Base-by-base conservation (phyloP, 192 early-diverging fungal species). In the Chytriomyces hyalinus region DNA sequence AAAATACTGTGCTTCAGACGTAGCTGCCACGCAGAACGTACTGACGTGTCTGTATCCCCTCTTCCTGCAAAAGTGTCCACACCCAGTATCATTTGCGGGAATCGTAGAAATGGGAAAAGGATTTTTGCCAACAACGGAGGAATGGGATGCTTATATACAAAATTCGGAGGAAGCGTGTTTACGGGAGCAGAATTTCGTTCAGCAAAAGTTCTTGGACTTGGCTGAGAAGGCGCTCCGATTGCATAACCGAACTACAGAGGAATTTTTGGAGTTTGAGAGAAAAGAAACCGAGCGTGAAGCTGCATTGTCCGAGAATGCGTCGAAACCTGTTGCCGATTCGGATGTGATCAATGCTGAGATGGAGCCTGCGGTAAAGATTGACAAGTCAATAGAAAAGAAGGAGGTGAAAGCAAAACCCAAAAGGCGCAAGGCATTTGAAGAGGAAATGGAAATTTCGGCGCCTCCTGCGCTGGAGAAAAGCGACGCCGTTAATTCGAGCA, bases 51-150 rank as follows among this genome's bases (percentile, higher is more conserved):
- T 95, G 2, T 90, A 93, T 2, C 92, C 93, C 22, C 83, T 82
- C 47, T 99, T 92, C 78, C 73, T 81, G 22, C 51, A 85, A 22
- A 94, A 94, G 59, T 98, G 96, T 74, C 97, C 97, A 15, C 96
- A 97, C 72, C 96, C 96, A 3, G 94, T 91, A 48, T 96, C 96
- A 44, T 95, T 99, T 84, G 91, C 92, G 3, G 97, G 97, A 0
- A 92, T 94, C 77, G 65, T 97, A 65, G 88, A 92, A 53, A 97
- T 99, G 94, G 90, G 93, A 5, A 91, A 88, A 48, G 90, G 90
- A 5, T 96, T 94, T 77, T 74, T 99, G 67, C 91, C 97, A 0
- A 92, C 93, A 11, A 89, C 91, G 45, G 81, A 87, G n/a, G 87
- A 86, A 43, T 99, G 96, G 97, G 81, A 88, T 6, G 81, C 87